Conservation (phyloP, 495 filamentous ascomycete species). For the Trichoderma gamsii region DNA sequence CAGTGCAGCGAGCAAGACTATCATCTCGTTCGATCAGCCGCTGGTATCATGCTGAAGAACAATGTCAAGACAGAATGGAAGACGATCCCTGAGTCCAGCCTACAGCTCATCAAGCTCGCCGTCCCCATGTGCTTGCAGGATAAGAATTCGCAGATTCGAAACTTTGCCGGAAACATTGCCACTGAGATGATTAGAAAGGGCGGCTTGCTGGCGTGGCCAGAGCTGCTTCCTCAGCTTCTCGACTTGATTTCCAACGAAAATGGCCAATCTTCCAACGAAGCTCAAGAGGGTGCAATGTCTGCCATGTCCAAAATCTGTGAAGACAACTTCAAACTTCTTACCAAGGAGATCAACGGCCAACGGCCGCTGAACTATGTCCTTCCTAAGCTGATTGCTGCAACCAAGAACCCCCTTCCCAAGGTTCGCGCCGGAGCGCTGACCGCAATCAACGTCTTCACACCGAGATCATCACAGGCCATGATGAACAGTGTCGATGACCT, state of each 20-base stretch:
- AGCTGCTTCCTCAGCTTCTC: slow-evolving; percentile 76
- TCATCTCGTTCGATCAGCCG: slow-evolving; percentile 73
- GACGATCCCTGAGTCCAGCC: slow-evolving; percentile 60
- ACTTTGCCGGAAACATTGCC: slow-evolving; percentile 84
- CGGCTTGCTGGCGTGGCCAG: slow-evolving; percentile 84
- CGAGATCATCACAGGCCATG: slow-evolving; percentile 70
- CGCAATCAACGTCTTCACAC: slow-evolving; percentile 85
- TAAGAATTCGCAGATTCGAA: slow-evolving; percentile 72
- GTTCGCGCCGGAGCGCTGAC: slow-evolving; percentile 73
- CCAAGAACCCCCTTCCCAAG: slow-evolving; percentile 61
- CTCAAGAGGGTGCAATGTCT: slow-evolving; percentile 90
- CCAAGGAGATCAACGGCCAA: slow-evolving; percentile 78
- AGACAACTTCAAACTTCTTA: slow-evolving; percentile 82
- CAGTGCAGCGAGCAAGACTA: slow-evolving; percentile 53
- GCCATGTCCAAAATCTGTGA: slow-evolving; percentile 93
- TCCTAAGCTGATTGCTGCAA: slow-evolving; percentile 85
- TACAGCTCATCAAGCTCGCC: slow-evolving; percentile 70
- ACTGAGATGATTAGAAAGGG: slow-evolving; percentile 87
- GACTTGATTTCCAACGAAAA: slow-evolving; percentile 65
- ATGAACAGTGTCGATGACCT: slow-evolving; percentile 70
- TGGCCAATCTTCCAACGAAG: slow-evolving; percentile 57
- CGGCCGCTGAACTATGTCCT: slow-evolving; percentile 83
- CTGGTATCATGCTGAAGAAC: slow-evolving; percentile 92
- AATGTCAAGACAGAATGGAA: slow-evolving; percentile 68
- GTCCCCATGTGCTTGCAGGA: slow-evolving; percentile 77